Evolutionary conservation across 306 rosid genomes (phyloP).

Genomic region (Cucurbita pepo): DNA sequence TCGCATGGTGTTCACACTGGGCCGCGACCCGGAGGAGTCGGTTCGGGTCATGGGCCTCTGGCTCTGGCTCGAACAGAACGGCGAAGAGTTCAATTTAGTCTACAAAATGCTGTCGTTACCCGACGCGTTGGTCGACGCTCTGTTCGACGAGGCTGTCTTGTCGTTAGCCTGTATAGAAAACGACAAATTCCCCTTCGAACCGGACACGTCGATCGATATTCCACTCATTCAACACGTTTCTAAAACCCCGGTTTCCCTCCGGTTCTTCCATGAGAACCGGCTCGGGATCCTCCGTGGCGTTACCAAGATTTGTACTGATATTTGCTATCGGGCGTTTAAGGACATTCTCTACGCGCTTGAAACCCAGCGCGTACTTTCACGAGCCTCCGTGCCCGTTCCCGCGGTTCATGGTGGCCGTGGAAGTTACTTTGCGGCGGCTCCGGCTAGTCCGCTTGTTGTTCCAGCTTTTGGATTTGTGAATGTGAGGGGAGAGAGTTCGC

Average conservation of each 20-base stretch:
- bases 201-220: background rate
- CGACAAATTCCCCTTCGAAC: background rate
- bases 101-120: conserved; percentile 21
- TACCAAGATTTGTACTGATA: conserved; percentile 8
- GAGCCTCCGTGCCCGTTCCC: background rate
- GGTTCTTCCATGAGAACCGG: conserved; percentile 21
- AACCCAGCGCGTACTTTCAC: background rate
- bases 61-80: conserved; percentile 39
- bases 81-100: conserved; percentile 5
- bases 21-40: conserved; percentile 26
- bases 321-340: conserved; percentile 29
- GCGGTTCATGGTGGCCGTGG: background rate
- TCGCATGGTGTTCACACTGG: conserved; percentile 19
- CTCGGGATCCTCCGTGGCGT: conserved; percentile 7
- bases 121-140: background rate
- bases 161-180: conserved; percentile 24
- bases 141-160: conserved; percentile 24
- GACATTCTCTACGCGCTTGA: conserved; percentile 19
- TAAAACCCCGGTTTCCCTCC: conserved; percentile 6
- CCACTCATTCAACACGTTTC: conserved; percentile 24
- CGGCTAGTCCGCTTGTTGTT: background rate
- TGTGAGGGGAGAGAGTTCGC: background rate
- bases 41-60: conserved; percentile 38
- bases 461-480: background rate
- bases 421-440: background rate